A percentile compares a stretch with the other conserved stretches of the same genome.
Evolutionary conservation across 306 rosid genomes (phyloP).

Genomic region (Mimosa bimucronata): DNA sequence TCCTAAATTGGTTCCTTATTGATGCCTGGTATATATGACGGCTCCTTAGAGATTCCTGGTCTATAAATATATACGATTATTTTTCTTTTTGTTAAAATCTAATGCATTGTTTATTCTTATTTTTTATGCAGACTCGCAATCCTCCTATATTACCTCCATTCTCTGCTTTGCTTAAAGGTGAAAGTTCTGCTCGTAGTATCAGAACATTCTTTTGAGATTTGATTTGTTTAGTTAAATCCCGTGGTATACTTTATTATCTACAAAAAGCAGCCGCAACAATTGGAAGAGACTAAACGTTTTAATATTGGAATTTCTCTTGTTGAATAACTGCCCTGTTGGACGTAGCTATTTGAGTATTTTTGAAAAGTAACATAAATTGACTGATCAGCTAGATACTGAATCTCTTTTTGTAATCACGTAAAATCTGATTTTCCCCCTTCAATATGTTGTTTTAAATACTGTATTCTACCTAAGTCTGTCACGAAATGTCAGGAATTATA

Average conservation of each 20-base stretch:
- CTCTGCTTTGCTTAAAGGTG: constrained; percentile 49
- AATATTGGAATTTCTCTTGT: not conserved
- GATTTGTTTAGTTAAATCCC: constrained; percentile 5
- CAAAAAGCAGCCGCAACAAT: constrained; percentile 15
- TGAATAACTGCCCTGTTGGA: not conserved
- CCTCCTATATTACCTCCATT: constrained; percentile 63
- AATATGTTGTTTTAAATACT: not conserved
- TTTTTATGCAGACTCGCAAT: constrained; percentile 46
- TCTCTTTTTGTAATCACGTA: not conserved
- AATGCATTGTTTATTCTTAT: constrained; percentile 13
- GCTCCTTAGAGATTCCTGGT: not conserved
- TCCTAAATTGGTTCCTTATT: constrained; percentile 3
- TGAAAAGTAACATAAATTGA: not conserved
- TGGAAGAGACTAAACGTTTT: constrained; percentile 6
- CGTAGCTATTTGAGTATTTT: not conserved
- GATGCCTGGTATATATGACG: not conserved
- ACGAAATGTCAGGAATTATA: not conserved
- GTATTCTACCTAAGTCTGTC: not conserved
- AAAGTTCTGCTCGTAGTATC: constrained; percentile 11
- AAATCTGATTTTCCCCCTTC: not conserved
- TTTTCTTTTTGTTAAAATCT: not conserved
- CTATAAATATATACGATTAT: not conserved
- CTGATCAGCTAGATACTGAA: not conserved
- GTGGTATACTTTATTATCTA: constrained; percentile 11
- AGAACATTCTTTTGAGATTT: not conserved